Evolutionary conservation across 139 green algal genomes (phyloP).

Genomic region (Tetradesmus lagerheimii): DNA sequence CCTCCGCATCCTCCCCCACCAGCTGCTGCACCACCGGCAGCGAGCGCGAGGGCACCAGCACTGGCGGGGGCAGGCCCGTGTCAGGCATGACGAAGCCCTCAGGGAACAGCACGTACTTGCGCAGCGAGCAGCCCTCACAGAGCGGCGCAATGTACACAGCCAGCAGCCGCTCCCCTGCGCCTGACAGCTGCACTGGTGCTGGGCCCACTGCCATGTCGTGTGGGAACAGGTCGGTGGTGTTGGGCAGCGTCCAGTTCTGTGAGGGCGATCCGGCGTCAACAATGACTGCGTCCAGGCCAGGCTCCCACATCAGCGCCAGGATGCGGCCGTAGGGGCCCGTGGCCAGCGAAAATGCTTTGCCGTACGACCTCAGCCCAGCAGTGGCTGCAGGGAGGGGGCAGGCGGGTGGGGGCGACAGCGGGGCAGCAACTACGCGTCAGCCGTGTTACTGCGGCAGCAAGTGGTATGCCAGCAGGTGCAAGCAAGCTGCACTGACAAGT

Average conservation of each 20-base stretch:
- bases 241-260: slow-evolving; percentile 59
- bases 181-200: slow-evolving; percentile 62
- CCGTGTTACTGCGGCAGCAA: too few relatives aligned
- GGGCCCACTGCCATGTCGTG: slow-evolving; percentile 76
- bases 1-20: background rate
- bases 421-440: too few relatives aligned
- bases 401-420: too few relatives aligned
- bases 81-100: slow-evolving; percentile 11
- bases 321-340: slow-evolving; percentile 77
- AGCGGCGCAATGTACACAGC: slow-evolving; percentile 72
- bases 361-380: slow-evolving; percentile 53
- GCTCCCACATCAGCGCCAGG: slow-evolving; percentile 76
- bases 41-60: background rate
- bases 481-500: background rate
- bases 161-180: slow-evolving; percentile 69
- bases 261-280: slow-evolving; percentile 31
- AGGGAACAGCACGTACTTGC: slow-evolving; percentile 71
- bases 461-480: background rate
- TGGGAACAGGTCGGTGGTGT: slow-evolving; percentile 53
- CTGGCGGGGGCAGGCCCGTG: background rate
- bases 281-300: slow-evolving; percentile 29
- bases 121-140: slow-evolving; percentile 56
- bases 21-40: slow-evolving; percentile 39
- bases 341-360: slow-evolving; percentile 70
- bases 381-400: slow-evolving; percentile 23